Base-by-base conservation (phyloP, 1,139 yeast species). In the Kazachstania sp. region DNA sequence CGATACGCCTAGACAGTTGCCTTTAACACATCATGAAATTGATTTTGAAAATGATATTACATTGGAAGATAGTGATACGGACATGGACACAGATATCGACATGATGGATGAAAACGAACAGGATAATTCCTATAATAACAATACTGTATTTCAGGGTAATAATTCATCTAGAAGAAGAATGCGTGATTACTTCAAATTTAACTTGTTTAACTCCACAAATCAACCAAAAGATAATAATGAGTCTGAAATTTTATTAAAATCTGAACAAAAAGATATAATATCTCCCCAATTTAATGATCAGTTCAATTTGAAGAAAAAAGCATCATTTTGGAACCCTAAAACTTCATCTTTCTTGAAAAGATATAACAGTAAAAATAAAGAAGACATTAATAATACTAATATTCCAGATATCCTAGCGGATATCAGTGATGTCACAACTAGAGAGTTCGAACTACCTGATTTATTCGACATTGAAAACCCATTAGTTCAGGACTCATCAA, bases 101-200 rank as follows among this genome's bases (percentile, higher is more conserved):
- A 29, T 20, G 23, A 23, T 18, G 8, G 44, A 39, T 35, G 28
- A 16, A 16, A 38, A 39, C 26, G 19, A 23, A 11, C n/a, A 23
- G 4, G 26, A 36, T 19, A 36, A 16, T 32, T 4, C 23, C 18
- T 15, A 4, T 18, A 16, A 9, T 16, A 34, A 16, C 18, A 12
- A 19, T 4, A 35, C 15, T 9, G n/a, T 13, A 2, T 11, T 16
- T 15, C 31, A 36, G 15, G 20, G 36, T n/a, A 36, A 11, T 35
- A 23, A 34, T 6, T 8, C 38, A 2, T 31, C 42, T 9, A 45
- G 31, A 32, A 45, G 39, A 34, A 44, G 45, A 35, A 43, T 45
- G 5, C 30, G 43, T 15, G 47, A 43, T 30, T 45, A 45, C 32
- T 46, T 45, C 18, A 49, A 46, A 38, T 44, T 49, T 8, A 46